Evolutionary conservation across 305 asterid species (phyloP).

Genomic region (Fraxinus floribunda): DNA sequence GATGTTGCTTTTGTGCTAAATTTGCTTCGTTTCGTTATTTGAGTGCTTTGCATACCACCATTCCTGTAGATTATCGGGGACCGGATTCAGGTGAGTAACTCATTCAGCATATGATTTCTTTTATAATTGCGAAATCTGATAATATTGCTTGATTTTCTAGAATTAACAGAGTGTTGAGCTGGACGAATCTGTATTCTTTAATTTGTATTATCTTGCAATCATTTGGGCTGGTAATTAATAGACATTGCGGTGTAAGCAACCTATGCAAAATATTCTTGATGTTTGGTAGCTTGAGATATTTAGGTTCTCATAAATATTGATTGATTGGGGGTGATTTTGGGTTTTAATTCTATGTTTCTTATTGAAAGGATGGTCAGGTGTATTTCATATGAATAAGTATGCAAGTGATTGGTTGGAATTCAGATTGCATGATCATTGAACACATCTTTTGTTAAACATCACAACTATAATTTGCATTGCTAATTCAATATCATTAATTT

Average conservation of each 20-base stretch:
- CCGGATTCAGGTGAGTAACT: constrained; percentile 42
- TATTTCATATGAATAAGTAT: not conserved
- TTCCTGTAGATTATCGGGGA: constrained; percentile 35
- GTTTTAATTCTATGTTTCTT: not conserved
- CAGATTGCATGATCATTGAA: not conserved
- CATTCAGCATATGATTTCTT: constrained; percentile 17
- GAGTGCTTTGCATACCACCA: constrained; percentile 32
- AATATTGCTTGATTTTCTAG: constrained; percentile 16
- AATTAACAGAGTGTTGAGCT: constrained; percentile 24
- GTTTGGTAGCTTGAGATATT: not conserved
- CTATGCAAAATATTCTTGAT: not conserved
- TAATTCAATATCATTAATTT: not conserved
- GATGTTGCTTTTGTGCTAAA: constrained; percentile 30
- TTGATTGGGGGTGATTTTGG: not conserved
- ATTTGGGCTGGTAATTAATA: not conserved
- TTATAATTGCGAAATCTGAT: constrained; percentile 1
- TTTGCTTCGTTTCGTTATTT: constrained; percentile 37
- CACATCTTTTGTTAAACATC: not conserved
- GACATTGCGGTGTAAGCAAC: not conserved
- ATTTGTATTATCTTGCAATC: not conserved
- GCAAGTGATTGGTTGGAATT: not conserved
- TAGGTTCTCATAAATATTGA: not conserved
- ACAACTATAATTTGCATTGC: not conserved
- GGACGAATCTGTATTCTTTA: constrained; percentile 22
- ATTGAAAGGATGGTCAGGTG: not conserved